Percentiles rank a stretch among this genome's conserved stretches.
phyloP scores from a whole-genome alignment of 2,329 filamentous ascomycete genomes.

The Aschersonia sp. region DNA sequence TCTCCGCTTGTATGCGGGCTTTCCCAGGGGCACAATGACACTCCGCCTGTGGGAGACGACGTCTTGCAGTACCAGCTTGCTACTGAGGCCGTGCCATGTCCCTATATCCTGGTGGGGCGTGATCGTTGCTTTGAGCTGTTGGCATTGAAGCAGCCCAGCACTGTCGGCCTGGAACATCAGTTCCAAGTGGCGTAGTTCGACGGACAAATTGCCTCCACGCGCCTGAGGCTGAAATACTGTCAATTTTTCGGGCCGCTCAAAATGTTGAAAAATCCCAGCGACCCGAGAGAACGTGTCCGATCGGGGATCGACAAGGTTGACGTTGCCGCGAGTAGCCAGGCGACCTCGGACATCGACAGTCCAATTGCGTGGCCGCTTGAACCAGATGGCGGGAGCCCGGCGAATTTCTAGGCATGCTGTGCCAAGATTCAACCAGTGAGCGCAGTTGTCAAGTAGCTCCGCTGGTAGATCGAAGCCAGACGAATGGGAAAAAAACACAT shows the following conservation, averaged over 20 bases:
- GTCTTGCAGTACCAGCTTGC: slow-evolving; percentile 42
- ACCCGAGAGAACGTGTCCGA: slow-evolving; percentile 24
- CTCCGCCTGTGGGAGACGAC: slow-evolving; percentile 21
- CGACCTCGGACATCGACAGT: slow-evolving; percentile 12
- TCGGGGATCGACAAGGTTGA: slow-evolving; percentile 32
- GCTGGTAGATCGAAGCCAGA: slow-evolving; percentile 32
- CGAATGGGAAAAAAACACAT: slow-evolving; percentile 11
- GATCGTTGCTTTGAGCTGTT: slow-evolving; percentile 34
- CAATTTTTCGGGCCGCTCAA: slow-evolving; percentile 8
- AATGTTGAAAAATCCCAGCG: slow-evolving; percentile 29
- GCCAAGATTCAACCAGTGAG: slow-evolving; percentile 44
- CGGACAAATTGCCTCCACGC: slow-evolving; percentile 13
- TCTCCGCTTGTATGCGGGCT: slow-evolving; percentile 10
- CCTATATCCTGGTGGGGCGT: slow-evolving; percentile 44
- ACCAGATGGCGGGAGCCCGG: slow-evolving; percentile 20
- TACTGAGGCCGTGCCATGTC: slow-evolving; percentile 42
- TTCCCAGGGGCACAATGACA: slow-evolving; percentile 38
- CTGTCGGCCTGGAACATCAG: slow-evolving; percentile 37
- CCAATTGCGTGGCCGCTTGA: slow-evolving; percentile 14
- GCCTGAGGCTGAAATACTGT: slow-evolving; percentile 22
- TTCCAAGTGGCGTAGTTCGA: slow-evolving; percentile 38
- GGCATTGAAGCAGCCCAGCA: slow-evolving; percentile 25
- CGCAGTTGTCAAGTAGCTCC: slow-evolving; percentile 32
- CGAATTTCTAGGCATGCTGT: slow-evolving; percentile 33
- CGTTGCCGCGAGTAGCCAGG: slow-evolving; percentile 5